Base-by-base conservation (phyloP, 108 stramenopile genomes). In the Pseudonitzschia multistriata region DNA sequence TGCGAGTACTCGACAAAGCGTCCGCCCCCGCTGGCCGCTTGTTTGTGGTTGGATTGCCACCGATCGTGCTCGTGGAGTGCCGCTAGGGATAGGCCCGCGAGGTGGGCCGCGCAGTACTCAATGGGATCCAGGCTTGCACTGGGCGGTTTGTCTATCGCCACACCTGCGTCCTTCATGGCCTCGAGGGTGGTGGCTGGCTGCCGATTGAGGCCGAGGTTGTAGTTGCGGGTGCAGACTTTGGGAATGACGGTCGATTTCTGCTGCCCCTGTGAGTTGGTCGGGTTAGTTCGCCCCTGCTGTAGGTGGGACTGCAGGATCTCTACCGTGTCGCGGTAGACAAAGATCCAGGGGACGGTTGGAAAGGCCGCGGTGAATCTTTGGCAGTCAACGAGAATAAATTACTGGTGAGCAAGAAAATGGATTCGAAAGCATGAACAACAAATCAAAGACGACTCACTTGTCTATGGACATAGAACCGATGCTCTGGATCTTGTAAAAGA, bases 401-500 rank as follows among this genome's bases (percentile, higher is more conserved):
- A n/a, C n/a, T n/a, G n/a, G n/a, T n/a, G n/a, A 5, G 37, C 6
- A 37, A 37, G 6, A 8, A 8, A 37, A 37, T 37, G 37, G 37
- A 37, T 37, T 37, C 6, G 37, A 37, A 37, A 5, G 37, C 6
- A 37, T 2, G 8, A 52, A 52, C 50, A 52, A 52, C 15, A 17
- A 49, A 49, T 49, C 3, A 49, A 21, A 14, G 49, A 49, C 22
- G 11, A 59, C 57, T 30, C 29, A 59, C 42, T 53, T 49, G 7
- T 78, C 80, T 21, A 96, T 84, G 49, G 53, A 45, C 70, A 84
- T 67, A 5, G 86, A 77, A 0, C 83, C 83, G 48, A 87, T 71
- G 24, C 89, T 88, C 68, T 92, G 93, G n/a, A 99, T 88, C 80
- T 99, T 99, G 81, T 95, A 96, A 85, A 98, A 99, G 48, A 92